phyloP scores from a whole-genome alignment of 176 grass and related monocot genomes.

The Oryza coarctata region DNA sequence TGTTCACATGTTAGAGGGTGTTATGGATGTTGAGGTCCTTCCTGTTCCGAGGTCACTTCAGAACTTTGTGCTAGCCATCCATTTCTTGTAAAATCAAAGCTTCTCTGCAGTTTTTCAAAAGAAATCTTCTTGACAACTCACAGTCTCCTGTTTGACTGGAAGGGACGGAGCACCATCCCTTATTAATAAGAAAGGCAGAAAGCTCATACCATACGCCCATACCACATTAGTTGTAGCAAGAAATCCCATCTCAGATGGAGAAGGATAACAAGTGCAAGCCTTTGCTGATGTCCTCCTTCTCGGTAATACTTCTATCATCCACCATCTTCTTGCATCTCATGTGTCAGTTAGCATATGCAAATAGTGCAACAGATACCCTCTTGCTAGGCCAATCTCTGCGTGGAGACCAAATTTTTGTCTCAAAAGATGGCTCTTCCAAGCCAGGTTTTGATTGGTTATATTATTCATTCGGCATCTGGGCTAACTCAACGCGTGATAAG shows the following conservation, averaged over 20 bases:
- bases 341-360: neutral
- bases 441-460: neutral
- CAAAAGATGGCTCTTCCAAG: constrained; percentile 7
- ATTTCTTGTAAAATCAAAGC: no score
- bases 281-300: neutral
- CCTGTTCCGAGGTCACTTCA: constrained; percentile 36
- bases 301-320: neutral
- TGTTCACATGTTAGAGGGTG: constrained; percentile 45
- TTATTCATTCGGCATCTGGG: neutral
- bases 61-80: constrained; percentile 24
- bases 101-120: no score
- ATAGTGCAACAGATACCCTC: neutral
- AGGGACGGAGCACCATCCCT: neutral
- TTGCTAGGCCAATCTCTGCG: constrained; percentile 20
- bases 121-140: neutral
- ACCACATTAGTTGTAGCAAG: neutral
- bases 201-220: neutral
- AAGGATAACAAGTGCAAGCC: neutral
- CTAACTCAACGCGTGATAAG: neutral
- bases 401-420: constrained; percentile 8
- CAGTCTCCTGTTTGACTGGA: no score
- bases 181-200: neutral
- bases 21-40: constrained; percentile 13
- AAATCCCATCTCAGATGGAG: neutral
- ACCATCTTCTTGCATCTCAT: neutral